Percentiles rank a stretch among this genome's conserved stretches.
Conservation (phyloP, 768 basidiomycete species). For the Naematelia encephala region DNA sequence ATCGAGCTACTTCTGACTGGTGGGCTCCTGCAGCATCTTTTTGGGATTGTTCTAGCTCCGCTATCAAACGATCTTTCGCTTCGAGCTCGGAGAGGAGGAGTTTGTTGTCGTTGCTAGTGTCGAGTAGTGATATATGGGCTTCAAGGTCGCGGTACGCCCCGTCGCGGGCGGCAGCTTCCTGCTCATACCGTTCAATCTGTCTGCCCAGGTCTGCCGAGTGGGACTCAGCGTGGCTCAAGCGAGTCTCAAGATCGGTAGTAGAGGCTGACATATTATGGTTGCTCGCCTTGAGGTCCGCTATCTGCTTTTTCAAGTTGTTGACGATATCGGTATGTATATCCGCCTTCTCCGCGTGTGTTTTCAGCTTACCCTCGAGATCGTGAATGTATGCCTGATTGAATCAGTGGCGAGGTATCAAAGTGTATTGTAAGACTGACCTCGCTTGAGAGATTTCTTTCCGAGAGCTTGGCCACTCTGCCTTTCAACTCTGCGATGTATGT, state of each 20-base stretch:
- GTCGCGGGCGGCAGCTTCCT: conserved; percentile 68
- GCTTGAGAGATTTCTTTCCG: conserved; percentile 83
- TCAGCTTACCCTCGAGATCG: conserved; percentile 89
- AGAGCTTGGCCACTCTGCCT: conserved; percentile 70
- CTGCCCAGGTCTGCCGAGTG: conserved; percentile 61
- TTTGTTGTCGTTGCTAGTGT: conserved; percentile 64
- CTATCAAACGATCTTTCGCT: conserved; percentile 70
- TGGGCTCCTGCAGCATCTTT: conserved; percentile 50
- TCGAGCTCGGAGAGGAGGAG: conserved; percentile 69
- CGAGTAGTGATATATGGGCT: conserved; percentile 63
- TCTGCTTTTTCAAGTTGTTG: conserved; percentile 77
- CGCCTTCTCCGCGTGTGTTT: conserved; percentile 74
- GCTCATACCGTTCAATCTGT: conserved; percentile 72
- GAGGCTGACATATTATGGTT: conserved; percentile 72
- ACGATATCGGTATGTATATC: conserved; percentile 73
- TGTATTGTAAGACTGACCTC: conserved; percentile 61
- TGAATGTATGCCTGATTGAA: conserved; percentile 74
- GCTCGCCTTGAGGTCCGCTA: conserved; percentile 69
- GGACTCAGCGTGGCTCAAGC: conserved; percentile 57
- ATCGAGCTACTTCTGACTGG: conserved; percentile 1
- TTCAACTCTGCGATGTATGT: conserved; percentile 84
- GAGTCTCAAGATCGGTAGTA: conserved; percentile 79
- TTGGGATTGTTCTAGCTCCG: conserved; percentile 60
- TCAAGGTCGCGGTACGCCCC: conserved; percentile 70
- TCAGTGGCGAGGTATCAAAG: conserved; percentile 21